Evolutionary conservation across 2,329 filamentous ascomycete genomes (phyloP), one percentile per base, ranked within the genome.

Genomic region (Fusarium nisikadoi): DNA sequence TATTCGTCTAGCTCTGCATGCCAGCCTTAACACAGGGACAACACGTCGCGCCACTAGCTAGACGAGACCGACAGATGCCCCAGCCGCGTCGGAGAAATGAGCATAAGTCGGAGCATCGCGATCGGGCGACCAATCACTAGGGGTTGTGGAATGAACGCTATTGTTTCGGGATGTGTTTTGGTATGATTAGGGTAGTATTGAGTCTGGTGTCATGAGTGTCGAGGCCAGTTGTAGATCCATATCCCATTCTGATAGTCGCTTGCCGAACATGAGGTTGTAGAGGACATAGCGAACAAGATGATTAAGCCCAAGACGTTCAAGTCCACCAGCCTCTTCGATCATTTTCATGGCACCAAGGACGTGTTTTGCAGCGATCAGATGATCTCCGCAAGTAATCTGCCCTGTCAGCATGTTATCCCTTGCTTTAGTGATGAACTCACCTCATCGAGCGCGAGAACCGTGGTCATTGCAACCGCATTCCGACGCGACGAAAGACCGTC

Each of bases 311-410:
- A 62, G 33, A 17, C 13, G 3, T 7, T 35, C 29, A 33, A 61
- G 45, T 8, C 62, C 64, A 0, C 64, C 64, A 1, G 53, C 46
- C 0, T 45, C 35, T 13, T 67, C 62, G 0, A 67, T 47, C 16
- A 67, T 67, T 11, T 47, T 61, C 20, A 67, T 23, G 16, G 64
- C 64, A 5, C 62, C 64, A 2, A 67, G 5, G 12, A 67, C 25
- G 8, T 67, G 64, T 20, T 67, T 67, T 23, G 64, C 62, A 25
- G 64, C 64, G 29, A 67, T 8, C 5, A 27, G 11, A 27, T 67
- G 46, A 27, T 67, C 29, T 8, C 64, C 62, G 5, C 62, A 67
- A 17, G 53, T 43, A 12, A 62, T 46, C 63, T 68, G 4, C 12
- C 5, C 2, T 1, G 25, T 68, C 19, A 68, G 20, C 29, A 8